Evolutionary conservation across 106 monocot species (phyloP).

Genomic region (Dactylorhiza incarnata): DNA sequence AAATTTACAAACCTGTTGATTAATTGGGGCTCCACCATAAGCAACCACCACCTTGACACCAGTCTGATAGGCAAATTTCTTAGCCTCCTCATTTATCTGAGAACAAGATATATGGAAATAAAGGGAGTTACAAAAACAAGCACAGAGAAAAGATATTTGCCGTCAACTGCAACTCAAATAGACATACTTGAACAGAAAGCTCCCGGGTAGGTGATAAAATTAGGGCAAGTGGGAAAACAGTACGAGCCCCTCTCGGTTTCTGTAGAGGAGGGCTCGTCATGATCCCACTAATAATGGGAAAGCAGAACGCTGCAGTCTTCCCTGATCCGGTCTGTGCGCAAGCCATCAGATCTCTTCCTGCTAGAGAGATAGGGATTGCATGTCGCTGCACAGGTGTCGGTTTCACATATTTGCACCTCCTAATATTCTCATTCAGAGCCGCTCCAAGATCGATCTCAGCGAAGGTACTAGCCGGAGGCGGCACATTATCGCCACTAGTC

Average conservation of each 20-base stretch:
- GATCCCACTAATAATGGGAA: constrained; percentile 71
- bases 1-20: constrained; percentile 32
- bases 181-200: constrained; percentile 51
- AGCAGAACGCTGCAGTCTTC: constrained; percentile 77
- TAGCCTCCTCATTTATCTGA: constrained; percentile 59
- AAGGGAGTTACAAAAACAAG: not conserved
- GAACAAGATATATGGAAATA: constrained; percentile 1
- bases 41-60: constrained; percentile 58
- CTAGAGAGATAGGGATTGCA: constrained; percentile 64
- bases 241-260: constrained; percentile 41
- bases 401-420: constrained; percentile 70
- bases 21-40: constrained; percentile 54
- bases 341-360: constrained; percentile 70
- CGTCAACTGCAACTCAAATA: not conserved
- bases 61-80: constrained; percentile 56
- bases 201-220: constrained; percentile 72
- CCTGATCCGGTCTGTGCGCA: constrained; percentile 83
- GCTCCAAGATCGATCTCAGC: constrained; percentile 69
- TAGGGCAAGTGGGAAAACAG: constrained; percentile 50
- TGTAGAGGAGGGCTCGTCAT: constrained; percentile 40
- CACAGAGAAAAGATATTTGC: not conserved
- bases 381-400: constrained; percentile 76
- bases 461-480: constrained; percentile 57
- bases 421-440: constrained; percentile 65
- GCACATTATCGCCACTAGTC: constrained; percentile 51